These are phyloP conservation scores for Hemerocallis citrina DNA, from an alignment of 106 monocot genomes.

Conservation along the genomic window DNA sequence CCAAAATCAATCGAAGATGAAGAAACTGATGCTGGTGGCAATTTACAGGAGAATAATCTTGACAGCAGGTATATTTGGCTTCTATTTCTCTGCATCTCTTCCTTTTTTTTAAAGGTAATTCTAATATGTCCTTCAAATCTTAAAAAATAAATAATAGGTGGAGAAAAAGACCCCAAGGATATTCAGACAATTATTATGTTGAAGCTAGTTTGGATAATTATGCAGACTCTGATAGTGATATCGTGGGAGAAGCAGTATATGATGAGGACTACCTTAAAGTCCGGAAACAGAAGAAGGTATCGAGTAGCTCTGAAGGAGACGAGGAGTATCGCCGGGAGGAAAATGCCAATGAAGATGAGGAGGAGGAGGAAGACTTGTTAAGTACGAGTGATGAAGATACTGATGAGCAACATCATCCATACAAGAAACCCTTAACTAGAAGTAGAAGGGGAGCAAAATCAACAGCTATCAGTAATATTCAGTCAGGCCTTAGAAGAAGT, in stretches of 20 bases:
- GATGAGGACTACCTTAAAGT: too few relatives aligned
- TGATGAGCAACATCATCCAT: conserved; percentile 19
- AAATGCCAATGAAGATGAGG: conserved; percentile 42
- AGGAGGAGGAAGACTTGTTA: conserved; percentile 48
- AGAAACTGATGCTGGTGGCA: conserved; percentile 43
- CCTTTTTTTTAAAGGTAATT: too few relatives aligned
- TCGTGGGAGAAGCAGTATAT: conserved; percentile 87
- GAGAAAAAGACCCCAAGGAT: conserved; percentile 67
- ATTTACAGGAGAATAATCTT: conserved; percentile 25
- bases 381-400: conserved; percentile 44
- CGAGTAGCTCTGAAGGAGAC: too few relatives aligned
- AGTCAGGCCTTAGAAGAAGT: too few relatives aligned
- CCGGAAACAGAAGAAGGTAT: conserved; percentile 45
- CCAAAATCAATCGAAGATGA: conserved; percentile 42
- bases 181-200: conserved; percentile 65
- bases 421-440: conserved; percentile 20
- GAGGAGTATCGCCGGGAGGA: conserved; percentile 63
- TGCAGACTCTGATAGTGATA: conserved; percentile 57
- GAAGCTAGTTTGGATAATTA: conserved; percentile 56
- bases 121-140: too few relatives aligned
- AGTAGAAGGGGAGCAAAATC: conserved; percentile 33
- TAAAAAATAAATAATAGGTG: conserved; percentile 23
- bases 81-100: too few relatives aligned
- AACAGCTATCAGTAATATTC: conserved; percentile 42
- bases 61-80: conserved; percentile 49